phyloP scores from a whole-genome alignment of 129 eudicot genomes.

The Erigeron canadensis region DNA sequence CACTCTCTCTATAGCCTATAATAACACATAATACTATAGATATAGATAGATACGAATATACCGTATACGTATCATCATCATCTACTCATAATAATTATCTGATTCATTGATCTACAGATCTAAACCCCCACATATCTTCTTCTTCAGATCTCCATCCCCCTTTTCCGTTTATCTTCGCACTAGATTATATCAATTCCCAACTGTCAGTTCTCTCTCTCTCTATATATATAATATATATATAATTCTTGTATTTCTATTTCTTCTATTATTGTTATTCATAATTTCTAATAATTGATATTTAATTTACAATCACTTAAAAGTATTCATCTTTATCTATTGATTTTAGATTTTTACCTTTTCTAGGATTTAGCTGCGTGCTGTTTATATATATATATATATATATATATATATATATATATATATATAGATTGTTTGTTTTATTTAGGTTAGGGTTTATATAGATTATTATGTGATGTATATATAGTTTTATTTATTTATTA shows the following conservation, averaged over 20 bases:
- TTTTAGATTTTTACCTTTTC: background rate
- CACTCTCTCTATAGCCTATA: no score
- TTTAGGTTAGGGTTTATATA: no score
- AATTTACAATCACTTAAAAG: background rate
- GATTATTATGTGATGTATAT: background rate
- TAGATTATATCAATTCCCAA: slow-evolving; percentile 19
- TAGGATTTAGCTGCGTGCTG: slow-evolving; percentile 3
- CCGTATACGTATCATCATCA: slow-evolving; percentile 10
- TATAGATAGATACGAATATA: background rate
- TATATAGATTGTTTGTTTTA: no score
- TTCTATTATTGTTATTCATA: background rate
- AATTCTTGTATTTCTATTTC: no score
- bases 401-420: no score
- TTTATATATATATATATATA: no score
- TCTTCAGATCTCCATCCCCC: slow-evolving; percentile 52
- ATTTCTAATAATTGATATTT: background rate
- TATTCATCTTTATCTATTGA: background rate
- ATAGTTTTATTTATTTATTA: no score
- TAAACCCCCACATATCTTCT: slow-evolving; percentile 39
- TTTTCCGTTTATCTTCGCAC: slow-evolving; percentile 41
- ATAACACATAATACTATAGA: background rate
- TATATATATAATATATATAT: background rate
- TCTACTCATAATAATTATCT: background rate
- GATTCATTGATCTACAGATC: slow-evolving; percentile 64
- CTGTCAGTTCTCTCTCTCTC: slow-evolving; percentile 30